phyloP scores from a whole-genome alignment of 2,329 filamentous ascomycete species.

The Chaetomium sp. region DNA sequence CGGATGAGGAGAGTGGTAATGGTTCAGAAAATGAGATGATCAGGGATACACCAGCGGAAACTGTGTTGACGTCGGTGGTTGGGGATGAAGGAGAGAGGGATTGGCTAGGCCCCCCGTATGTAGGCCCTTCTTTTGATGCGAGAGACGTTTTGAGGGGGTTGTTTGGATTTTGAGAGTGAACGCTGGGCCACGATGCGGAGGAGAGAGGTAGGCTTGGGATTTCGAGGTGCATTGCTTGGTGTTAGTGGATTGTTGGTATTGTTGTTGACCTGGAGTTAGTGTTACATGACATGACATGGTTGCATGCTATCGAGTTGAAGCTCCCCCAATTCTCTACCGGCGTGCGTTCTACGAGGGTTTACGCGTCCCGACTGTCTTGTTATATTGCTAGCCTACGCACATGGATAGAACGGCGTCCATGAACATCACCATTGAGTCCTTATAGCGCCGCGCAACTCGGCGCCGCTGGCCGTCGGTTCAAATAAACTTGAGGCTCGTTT shows the following conservation, averaged over 20 bases:
- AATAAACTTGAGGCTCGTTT: background rate
- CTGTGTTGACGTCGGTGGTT: background rate
- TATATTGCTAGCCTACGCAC: no score
- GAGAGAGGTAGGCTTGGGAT: conserved; percentile 2
- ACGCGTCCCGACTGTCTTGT: no score
- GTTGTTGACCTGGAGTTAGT: conserved; percentile 1
- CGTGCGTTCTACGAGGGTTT: background rate
- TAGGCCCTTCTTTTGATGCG: conserved; percentile 6
- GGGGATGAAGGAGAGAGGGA: background rate
- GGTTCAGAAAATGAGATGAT: background rate
- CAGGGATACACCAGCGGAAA: background rate
- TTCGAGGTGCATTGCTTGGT: conserved; percentile 28
- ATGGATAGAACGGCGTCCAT: background rate
- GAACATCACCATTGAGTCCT: background rate
- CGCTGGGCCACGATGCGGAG: background rate
- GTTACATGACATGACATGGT: background rate
- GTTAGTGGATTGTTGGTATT: conserved; percentile 21
- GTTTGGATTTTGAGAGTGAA: conserved; percentile 7
- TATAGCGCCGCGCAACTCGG: background rate
- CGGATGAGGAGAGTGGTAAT: background rate
- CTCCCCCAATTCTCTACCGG: background rate
- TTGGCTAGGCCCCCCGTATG: conserved; percentile 2
- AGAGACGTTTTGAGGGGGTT: conserved; percentile 11
- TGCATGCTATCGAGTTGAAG: background rate
- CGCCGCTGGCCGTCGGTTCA: background rate